phyloP scores from a whole-genome alignment of 2,329 filamentous ascomycete species.

The Ascochyta rabiei region DNA sequence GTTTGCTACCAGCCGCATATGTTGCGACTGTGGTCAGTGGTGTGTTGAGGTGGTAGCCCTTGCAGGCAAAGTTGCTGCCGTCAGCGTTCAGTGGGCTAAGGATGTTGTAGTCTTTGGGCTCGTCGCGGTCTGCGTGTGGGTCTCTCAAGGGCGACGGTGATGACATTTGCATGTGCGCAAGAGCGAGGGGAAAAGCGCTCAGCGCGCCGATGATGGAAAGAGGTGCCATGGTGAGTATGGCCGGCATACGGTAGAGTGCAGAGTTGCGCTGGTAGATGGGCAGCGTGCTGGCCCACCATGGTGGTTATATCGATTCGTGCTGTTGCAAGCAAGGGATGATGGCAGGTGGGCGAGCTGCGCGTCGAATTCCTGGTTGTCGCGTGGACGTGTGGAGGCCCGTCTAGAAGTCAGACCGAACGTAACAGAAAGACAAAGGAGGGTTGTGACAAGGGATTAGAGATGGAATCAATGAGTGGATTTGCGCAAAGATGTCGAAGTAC shows the following conservation, averaged over 20 bases:
- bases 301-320: slow-evolving; percentile 11
- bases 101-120: slow-evolving; percentile 69
- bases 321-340: slow-evolving; percentile 28
- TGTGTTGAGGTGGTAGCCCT: slow-evolving; percentile 64
- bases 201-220: slow-evolving; percentile 29
- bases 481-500: not conserved
- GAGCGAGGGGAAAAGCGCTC: slow-evolving; percentile 23
- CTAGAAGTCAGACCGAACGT: slow-evolving; percentile 4
- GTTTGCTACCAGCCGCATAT: slow-evolving; percentile 66
- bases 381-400: slow-evolving; percentile 9
- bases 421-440: not conserved
- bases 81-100: slow-evolving; percentile 67
- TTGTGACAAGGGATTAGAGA: slow-evolving; percentile 8
- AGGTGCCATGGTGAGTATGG: slow-evolving; percentile 32
- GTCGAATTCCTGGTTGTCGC: slow-evolving; percentile 35
- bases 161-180: slow-evolving; percentile 62
- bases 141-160: slow-evolving; percentile 61
- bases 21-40: slow-evolving; percentile 62
- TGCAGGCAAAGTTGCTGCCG: slow-evolving; percentile 77
- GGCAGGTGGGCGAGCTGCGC: slow-evolving; percentile 24
- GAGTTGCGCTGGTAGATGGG: not conserved
- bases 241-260: slow-evolving; percentile 19
- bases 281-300: slow-evolving; percentile 4
- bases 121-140: slow-evolving; percentile 53
- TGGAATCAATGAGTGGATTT: not conserved